Evolutionary conservation across 169 alveolate genomes (phyloP), one percentile per base, ranked within the genome.

Genomic region (Plasmodium ovale): DNA sequence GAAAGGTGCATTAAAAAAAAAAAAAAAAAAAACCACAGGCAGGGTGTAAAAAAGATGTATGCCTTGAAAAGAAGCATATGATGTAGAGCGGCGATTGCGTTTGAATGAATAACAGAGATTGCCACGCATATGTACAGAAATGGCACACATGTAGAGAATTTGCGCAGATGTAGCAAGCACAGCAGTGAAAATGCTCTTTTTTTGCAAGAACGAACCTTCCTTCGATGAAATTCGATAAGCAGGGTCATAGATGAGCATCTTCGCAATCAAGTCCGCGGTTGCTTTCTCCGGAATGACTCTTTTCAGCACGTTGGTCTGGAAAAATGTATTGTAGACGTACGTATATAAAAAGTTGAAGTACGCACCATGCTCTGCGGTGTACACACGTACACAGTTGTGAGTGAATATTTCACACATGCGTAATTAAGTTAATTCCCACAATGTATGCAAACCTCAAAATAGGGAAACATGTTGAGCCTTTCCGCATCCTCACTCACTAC

Each of bases 401-500:
- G 35, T 23, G 25, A 31, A n/a, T 54, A 19, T 54, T n/a, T n/a
- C n/a, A n/a, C n/a, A n/a, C n/a, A n/a, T n/a, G n/a, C n/a, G n/a
- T n/a, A n/a, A n/a, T n/a, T n/a, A n/a, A n/a, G n/a, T n/a, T n/a
- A n/a, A n/a, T n/a, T n/a, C n/a, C n/a, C n/a, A n/a, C n/a, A n/a
- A n/a, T n/a, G n/a, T n/a, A n/a, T n/a, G n/a, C n/a, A n/a, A n/a
- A 84, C 91, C 70, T 84, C 91, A 84, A 67, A 84, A 39, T 68
- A 84, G 7, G 91, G 91, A 84, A 84, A 84, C 73, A 69, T 67
- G 33, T 70, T 69, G 4, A 53, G 29, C 25, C 85, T 70, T 9
- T 84, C 73, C 35, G 10, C 59, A 35, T 84, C 72, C 12, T 39
- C 91, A 35, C 12, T 37, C 37, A 51, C 0, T 72, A 84, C 14